Percentiles rank a stretch among this genome's conserved stretches.
Conservation (phyloP, 163 green algal genomes). For the Chlamydomonas reinhardtii region DNA sequence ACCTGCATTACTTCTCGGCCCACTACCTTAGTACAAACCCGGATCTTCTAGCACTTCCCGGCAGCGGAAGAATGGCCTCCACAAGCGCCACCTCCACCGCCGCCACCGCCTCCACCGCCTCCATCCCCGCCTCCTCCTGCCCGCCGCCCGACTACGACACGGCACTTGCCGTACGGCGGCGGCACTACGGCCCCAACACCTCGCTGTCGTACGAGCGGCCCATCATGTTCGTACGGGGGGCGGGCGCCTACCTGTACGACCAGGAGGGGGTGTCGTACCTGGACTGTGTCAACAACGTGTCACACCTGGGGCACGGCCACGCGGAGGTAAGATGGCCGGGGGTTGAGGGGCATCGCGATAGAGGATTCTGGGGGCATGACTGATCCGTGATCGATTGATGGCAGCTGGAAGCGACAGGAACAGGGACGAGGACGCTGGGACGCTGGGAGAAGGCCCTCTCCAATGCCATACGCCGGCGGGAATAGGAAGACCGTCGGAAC, state of each 20-base stretch:
- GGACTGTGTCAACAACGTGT: conserved; percentile 85
- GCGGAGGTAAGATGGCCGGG: conserved; percentile 61
- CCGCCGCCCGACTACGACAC: background rate
- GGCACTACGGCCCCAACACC: conserved; percentile 37
- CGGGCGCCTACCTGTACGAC: conserved; percentile 74
- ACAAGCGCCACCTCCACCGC: background rate
- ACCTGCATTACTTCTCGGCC: too few species aligned
- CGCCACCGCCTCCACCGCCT: background rate
- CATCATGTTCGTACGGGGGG: conserved; percentile 69
- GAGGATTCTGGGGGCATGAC: too few species aligned
- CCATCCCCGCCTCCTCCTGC: background rate
- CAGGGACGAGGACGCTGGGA: too few species aligned
- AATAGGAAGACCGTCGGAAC: too few species aligned
- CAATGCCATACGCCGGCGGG: too few species aligned
- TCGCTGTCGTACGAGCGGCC: conserved; percentile 36
- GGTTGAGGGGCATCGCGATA: background rate
- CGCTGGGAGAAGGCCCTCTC: too few species aligned
- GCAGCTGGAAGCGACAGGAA: too few species aligned
- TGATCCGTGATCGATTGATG: too few species aligned
- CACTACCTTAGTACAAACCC: too few species aligned
- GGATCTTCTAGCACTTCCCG: too few species aligned
- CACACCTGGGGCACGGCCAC: conserved; percentile 83
- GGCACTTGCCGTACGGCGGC: background rate
- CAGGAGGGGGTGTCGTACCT: conserved; percentile 69
- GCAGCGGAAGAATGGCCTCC: background rate